phyloP scores from a whole-genome alignment of 129 eudicot genomes.

The Escallonia herrerae region DNA sequence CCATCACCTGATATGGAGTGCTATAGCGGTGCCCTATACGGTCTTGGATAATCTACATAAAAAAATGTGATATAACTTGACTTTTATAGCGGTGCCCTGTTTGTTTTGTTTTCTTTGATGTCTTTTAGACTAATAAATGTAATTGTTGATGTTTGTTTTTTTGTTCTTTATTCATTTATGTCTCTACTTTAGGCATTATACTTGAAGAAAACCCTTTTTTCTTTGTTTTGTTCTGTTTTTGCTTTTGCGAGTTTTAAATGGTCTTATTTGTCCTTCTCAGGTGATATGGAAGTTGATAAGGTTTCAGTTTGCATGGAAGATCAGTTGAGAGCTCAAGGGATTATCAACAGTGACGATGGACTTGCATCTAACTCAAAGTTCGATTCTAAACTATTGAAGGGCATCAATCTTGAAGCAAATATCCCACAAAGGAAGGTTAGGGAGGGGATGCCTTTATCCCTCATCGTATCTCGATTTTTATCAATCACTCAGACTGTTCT shows the following conservation, averaged over 20 bases:
- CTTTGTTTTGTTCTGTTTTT: conserved; percentile 4
- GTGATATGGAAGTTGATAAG: conserved; percentile 33
- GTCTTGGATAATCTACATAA: too few relatives aligned
- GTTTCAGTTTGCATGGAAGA: conserved; percentile 63
- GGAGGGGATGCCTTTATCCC: not conserved
- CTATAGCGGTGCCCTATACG: too few relatives aligned
- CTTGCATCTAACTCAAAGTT: conserved; percentile 18
- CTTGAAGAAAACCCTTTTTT: not conserved
- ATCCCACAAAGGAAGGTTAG: conserved; percentile 63
- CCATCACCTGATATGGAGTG: too few relatives aligned
- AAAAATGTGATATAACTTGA: too few relatives aligned
- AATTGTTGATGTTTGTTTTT: too few relatives aligned
- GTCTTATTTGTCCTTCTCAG: conserved; percentile 11
- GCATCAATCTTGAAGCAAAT: conserved; percentile 50
- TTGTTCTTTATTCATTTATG: not conserved
- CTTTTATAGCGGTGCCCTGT: too few relatives aligned
- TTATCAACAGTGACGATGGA: conserved; percentile 33
- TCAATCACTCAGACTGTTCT: not conserved
- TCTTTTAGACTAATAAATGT: too few relatives aligned
- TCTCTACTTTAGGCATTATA: not conserved
- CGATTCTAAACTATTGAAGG: conserved; percentile 41
- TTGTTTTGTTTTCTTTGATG: too few relatives aligned
- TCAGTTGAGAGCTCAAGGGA: conserved; percentile 56
- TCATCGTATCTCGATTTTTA: not conserved
- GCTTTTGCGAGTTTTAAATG: not conserved